Evolutionary conservation across 2,329 filamentous ascomycete genomes (phyloP).

Genomic region (Epicoccum nigrum): DNA sequence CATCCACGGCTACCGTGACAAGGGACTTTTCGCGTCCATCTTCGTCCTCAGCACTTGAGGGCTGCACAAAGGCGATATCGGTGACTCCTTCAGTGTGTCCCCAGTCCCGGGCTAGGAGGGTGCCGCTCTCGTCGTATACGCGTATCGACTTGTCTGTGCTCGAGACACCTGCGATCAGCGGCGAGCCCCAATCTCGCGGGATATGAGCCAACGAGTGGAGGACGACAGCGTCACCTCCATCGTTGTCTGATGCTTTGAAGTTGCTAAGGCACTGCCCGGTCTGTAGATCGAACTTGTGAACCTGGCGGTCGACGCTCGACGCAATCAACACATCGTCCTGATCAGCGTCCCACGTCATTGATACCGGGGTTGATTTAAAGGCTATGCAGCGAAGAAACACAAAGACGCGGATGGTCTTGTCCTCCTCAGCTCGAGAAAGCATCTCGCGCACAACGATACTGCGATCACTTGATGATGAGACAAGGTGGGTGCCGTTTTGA

Average conservation of each 20-base stretch:
- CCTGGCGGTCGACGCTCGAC: slow-evolving; percentile 67
- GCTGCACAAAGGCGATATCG: slow-evolving; percentile 68
- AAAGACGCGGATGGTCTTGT: slow-evolving; percentile 70
- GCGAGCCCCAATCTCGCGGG: slow-evolving; percentile 62
- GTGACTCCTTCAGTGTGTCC: slow-evolving; percentile 95
- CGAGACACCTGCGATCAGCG: slow-evolving; percentile 83
- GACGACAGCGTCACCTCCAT: slow-evolving; percentile 79
- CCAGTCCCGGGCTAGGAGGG: slow-evolving; percentile 85
- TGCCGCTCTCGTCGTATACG: slow-evolving; percentile 82
- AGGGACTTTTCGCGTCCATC: slow-evolving; percentile 57
- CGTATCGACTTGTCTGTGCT: slow-evolving; percentile 95
- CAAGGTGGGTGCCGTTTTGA: slow-evolving; percentile 70
- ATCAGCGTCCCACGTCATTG: slow-evolving; percentile 74
- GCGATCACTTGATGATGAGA: slow-evolving; percentile 85
- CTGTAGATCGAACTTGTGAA: slow-evolving; percentile 65
- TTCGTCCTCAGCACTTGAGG: slow-evolving; percentile 49
- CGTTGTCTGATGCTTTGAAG: slow-evolving; percentile 84
- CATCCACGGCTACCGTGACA: slow-evolving; percentile 58
- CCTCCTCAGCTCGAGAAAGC: slow-evolving; percentile 69
- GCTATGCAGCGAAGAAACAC: slow-evolving; percentile 78
- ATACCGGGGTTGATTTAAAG: slow-evolving; percentile 84
- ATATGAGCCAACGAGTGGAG: slow-evolving; percentile 75
- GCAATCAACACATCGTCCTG: slow-evolving; percentile 62
- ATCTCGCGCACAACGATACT: slow-evolving; percentile 84
- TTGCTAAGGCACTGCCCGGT: slow-evolving; percentile 72